Evolutionary conservation across 2,329 filamentous ascomycete genomes (phyloP).

Genomic region (Knufia petricola): DNA sequence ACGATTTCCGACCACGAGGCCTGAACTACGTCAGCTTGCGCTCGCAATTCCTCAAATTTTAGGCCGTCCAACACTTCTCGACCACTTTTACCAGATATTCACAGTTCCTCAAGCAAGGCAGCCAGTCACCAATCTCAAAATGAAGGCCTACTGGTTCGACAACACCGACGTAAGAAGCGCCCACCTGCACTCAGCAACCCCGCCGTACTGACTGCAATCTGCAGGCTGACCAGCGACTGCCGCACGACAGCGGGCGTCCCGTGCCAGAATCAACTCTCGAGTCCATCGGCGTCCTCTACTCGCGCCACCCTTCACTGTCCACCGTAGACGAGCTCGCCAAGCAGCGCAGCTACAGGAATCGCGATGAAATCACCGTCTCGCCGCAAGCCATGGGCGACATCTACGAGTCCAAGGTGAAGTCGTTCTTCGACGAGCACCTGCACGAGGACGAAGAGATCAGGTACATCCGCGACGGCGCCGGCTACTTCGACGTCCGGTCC

Average conservation of each 20-base stretch:
- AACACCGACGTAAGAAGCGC: slow-evolving; percentile 46
- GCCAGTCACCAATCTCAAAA: slow-evolving; percentile 29
- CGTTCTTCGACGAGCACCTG: slow-evolving; percentile 88
- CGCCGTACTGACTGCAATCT: slow-evolving; percentile 7
- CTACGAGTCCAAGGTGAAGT: slow-evolving; percentile 90
- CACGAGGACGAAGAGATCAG: slow-evolving; percentile 98
- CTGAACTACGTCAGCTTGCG: slow-evolving; percentile 4
- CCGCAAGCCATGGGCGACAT: slow-evolving; percentile 72
- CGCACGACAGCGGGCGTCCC: slow-evolving; percentile 72
- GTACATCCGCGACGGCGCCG: slow-evolving; percentile 78
- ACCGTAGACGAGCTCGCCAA: slow-evolving; percentile 65
- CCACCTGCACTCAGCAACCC: slow-evolving; percentile 1
- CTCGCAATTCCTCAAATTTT: not conserved
- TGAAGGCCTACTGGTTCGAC: slow-evolving; percentile 65
- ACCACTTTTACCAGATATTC: not conserved
- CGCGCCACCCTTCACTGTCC: slow-evolving; percentile 52
- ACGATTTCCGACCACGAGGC: not conserved
- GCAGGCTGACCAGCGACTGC: slow-evolving; percentile 84
- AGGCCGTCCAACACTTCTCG: not conserved
- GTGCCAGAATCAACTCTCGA: slow-evolving; percentile 58
- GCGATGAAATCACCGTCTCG: slow-evolving; percentile 84
- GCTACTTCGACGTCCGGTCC: slow-evolving; percentile 87
- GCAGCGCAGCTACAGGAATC: slow-evolving; percentile 79
- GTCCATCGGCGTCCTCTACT: slow-evolving; percentile 72
- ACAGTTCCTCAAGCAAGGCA: not conserved